A percentile compares a stretch with the other conserved stretches of the same genome.
Evolutionary conservation across 2,329 filamentous ascomycete species (phyloP).

Genomic region (Pseudocercospora vitis): DNA sequence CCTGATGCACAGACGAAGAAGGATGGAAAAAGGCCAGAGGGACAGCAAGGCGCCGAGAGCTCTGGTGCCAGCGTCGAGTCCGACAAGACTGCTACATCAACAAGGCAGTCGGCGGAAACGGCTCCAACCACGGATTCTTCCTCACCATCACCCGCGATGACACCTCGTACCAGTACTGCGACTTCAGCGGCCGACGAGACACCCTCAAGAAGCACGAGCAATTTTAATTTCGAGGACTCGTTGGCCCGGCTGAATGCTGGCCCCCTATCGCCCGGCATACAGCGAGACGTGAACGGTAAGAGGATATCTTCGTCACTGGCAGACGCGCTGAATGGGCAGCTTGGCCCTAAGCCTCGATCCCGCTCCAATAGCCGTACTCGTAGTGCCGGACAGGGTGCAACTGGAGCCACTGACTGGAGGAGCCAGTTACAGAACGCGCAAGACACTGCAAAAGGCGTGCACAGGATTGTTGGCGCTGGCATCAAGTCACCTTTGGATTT

Average conservation of each 20-base stretch:
- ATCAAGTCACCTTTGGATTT: constrained; percentile 83
- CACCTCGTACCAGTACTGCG: constrained; percentile 19
- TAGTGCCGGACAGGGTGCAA: constrained; percentile 14
- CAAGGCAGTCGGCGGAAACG: constrained; percentile 11
- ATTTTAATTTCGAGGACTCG: constrained; percentile 37
- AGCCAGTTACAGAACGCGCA: constrained; percentile 30
- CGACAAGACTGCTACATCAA: constrained; percentile 9
- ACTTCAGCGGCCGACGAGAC: constrained; percentile 12
- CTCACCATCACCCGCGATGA: constrained; percentile 16
- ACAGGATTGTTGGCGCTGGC: constrained; percentile 40
- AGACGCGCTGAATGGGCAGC: constrained; percentile 28
- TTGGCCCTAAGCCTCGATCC: constrained; percentile 23
- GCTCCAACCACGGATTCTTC: constrained; percentile 4
- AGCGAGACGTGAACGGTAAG: constrained; percentile 10
- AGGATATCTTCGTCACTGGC: constrained; percentile 26
- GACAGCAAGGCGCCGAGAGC: constrained; percentile 10
- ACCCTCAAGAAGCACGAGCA: constrained; percentile 22
- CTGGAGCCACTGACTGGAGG: constrained; percentile 21
- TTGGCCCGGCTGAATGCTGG: constrained; percentile 30
- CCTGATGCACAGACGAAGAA: constrained; percentile 33
- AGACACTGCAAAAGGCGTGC: constrained; percentile 39
- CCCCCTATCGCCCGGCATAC: constrained; percentile 23
- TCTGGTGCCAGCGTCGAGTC: constrained; percentile 18
- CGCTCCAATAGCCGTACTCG: constrained; percentile 27
- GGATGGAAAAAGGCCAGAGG: constrained; percentile 24